Percentiles rank a stretch among this genome's conserved stretches.
These are phyloP conservation scores for Rhodotorula toruloides DNA, from an alignment of 768 basidiomycete genomes.

Conservation along the genomic window DNA sequence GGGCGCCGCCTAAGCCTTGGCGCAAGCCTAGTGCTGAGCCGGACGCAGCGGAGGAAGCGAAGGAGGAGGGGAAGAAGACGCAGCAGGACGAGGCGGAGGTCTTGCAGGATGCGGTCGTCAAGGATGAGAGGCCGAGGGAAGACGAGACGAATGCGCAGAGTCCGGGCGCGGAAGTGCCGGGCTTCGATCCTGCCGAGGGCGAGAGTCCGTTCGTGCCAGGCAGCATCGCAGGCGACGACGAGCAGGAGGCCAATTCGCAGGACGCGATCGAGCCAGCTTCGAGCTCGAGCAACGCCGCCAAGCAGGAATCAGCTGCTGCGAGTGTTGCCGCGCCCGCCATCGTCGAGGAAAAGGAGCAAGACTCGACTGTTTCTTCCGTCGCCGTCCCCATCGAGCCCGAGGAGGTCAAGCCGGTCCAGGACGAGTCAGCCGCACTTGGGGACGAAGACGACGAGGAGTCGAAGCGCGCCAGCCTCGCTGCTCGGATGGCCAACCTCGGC, in stretches of 20 bases:
- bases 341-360: background rate
- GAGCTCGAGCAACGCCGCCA: too few species aligned
- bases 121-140: slow-evolving; percentile 10
- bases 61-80: background rate
- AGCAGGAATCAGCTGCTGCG: background rate
- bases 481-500: slow-evolving; percentile 86
- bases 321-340: too few species aligned
- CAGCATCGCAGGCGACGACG: background rate
- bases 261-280: background rate
- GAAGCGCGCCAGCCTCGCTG: slow-evolving; percentile 73
- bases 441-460: slow-evolving; percentile 46
- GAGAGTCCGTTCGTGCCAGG: background rate
- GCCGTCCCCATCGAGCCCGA: background rate
- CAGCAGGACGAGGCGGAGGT: slow-evolving; percentile 5
- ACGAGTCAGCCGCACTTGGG: background rate
- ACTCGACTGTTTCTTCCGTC: too few species aligned
- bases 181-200: slow-evolving; percentile 31
- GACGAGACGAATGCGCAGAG: slow-evolving; percentile 9
- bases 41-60: slow-evolving; percentile 52
- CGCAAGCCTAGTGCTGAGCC: slow-evolving; percentile 54
- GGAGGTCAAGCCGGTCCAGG: background rate
- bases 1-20: slow-evolving; percentile 54
- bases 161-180: slow-evolving; percentile 7
- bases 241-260: background rate
- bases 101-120: background rate